A percentile compares a stretch with the other conserved stretches of the same genome.
Conservation (phyloP, 2,329 filamentous ascomycete species). For the Pezicula rhizophila region DNA sequence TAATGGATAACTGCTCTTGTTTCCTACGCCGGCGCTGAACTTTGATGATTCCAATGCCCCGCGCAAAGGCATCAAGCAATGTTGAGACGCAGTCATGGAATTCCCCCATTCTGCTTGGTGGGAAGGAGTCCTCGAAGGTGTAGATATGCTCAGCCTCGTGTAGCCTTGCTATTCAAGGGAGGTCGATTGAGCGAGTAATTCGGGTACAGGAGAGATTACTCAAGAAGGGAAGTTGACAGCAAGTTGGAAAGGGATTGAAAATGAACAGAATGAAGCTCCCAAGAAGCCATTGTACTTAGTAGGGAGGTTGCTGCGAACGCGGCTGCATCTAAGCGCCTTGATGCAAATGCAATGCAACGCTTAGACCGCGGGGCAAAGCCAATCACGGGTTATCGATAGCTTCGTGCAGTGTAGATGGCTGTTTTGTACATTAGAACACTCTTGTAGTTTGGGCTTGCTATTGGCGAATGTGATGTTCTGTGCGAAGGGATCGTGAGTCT, state of each 20-base stretch:
- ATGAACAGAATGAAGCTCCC: not conserved
- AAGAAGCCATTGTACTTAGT: too few relatives aligned
- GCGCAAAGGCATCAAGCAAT: slow-evolving; percentile 41
- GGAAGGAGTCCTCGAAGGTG: not conserved
- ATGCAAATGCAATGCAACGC: not conserved
- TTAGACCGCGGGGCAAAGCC: not conserved
- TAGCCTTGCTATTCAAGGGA: not conserved
- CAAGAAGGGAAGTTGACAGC: not conserved
- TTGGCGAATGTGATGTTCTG: too few relatives aligned
- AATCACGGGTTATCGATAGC: not conserved
- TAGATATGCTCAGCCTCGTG: slow-evolving; percentile 2
- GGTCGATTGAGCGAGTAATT: not conserved
- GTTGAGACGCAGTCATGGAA: slow-evolving; percentile 39
- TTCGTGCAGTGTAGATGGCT: not conserved
- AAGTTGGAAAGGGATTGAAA: not conserved
- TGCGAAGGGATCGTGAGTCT: too few relatives aligned
- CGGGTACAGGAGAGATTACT: not conserved
- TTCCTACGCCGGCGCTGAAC: slow-evolving; percentile 30
- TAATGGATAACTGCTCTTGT: slow-evolving; percentile 19
- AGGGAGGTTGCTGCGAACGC: not conserved
- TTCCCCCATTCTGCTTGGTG: slow-evolving; percentile 27
- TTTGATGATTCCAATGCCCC: slow-evolving; percentile 26
- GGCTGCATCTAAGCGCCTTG: slow-evolving; percentile 1
- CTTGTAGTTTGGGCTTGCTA: too few relatives aligned
- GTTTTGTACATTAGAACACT: too few relatives aligned